These are phyloP conservation scores for Cladosporium sp. DNA, from an alignment of 2,329 filamentous ascomycete species.

Conservation along the genomic window DNA sequence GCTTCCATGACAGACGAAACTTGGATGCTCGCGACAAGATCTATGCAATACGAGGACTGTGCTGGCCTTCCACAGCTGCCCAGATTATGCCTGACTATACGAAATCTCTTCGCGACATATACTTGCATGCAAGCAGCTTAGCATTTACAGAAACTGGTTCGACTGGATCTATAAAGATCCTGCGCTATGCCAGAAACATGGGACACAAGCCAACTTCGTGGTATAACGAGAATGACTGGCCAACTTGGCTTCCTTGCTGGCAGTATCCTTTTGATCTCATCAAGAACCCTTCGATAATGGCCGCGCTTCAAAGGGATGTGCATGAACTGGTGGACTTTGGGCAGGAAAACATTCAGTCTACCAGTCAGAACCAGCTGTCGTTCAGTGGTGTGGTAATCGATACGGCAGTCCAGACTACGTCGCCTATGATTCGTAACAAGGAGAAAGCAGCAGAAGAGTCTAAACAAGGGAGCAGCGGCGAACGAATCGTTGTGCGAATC, in stretches of 20 bases:
- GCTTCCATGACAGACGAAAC: background rate
- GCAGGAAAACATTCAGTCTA: no score
- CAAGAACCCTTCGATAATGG: background rate
- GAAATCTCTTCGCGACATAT: background rate
- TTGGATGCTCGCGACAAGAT: background rate
- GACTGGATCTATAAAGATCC: background rate
- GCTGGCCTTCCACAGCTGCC: background rate
- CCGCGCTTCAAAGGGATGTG: background rate
- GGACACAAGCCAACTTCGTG: background rate
- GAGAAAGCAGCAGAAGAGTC: no score
- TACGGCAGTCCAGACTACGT: no score
- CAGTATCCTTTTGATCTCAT: background rate
- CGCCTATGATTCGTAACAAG: no score
- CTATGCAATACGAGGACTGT: background rate
- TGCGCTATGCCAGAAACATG: background rate
- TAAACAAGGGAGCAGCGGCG: no score
- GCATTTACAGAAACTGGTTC: background rate
- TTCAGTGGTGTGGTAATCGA: no score
- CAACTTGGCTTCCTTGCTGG: background rate
- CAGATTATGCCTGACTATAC: background rate
- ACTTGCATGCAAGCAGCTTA: background rate
- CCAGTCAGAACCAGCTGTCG: no score
- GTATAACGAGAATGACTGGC: background rate
- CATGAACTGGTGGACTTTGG: no score
- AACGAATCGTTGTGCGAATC: no score